Percentiles rank a stretch among this genome's conserved stretches.
phyloP scores from a whole-genome alignment of 2,329 filamentous ascomycete genomes.

The Beauveria caledonica region DNA sequence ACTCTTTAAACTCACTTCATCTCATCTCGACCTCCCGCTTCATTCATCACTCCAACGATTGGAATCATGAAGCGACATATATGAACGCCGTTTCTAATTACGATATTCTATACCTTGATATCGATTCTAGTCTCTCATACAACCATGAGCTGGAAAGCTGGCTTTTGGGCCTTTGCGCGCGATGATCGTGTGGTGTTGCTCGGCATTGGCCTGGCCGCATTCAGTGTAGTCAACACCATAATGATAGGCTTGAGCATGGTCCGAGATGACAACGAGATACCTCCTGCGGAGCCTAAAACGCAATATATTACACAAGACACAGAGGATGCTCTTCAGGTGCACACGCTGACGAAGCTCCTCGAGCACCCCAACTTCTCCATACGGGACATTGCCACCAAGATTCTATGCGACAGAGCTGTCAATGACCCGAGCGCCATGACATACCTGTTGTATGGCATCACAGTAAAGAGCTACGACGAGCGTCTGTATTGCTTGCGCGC shows the following conservation, averaged over 20 bases:
- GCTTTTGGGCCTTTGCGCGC: slow-evolving; percentile 26
- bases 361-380: slow-evolving; percentile 66
- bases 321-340: slow-evolving; percentile 59
- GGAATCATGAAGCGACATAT: background rate
- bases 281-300: slow-evolving; percentile 54
- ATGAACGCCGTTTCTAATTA: too few species aligned
- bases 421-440: slow-evolving; percentile 48
- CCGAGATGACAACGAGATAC: slow-evolving; percentile 58
- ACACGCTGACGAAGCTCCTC: slow-evolving; percentile 59
- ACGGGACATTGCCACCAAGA: slow-evolving; percentile 56
- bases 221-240: slow-evolving; percentile 50
- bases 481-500: slow-evolving; percentile 49
- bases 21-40: background rate
- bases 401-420: slow-evolving; percentile 47
- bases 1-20: background rate
- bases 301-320: slow-evolving; percentile 69
- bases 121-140: slow-evolving; percentile 9
- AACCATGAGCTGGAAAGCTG: slow-evolving; percentile 36
- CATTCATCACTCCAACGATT: background rate
- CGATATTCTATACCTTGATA: background rate
- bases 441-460: slow-evolving; percentile 49
- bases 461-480: slow-evolving; percentile 48
- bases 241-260: slow-evolving; percentile 50
- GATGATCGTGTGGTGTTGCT: slow-evolving; percentile 48
- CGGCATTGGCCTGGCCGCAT: slow-evolving; percentile 48